A percentile compares a stretch with the other conserved stretches of the same genome.
These are phyloP conservation scores for Musa beccarii DNA, from an alignment of 176 grass and related monocot species.

Conservation along the genomic window DNA sequence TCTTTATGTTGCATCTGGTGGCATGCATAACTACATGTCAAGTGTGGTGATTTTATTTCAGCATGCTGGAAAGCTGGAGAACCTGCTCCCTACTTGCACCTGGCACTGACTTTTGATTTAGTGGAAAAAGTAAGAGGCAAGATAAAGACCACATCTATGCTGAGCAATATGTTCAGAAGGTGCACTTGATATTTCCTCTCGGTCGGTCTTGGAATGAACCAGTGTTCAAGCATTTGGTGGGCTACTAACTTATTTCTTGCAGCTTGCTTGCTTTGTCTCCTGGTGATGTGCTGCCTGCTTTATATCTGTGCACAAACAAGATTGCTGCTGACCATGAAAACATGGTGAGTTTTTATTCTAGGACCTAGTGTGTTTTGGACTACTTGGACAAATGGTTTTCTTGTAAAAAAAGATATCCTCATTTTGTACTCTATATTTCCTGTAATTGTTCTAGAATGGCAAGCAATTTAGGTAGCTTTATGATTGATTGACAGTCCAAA, in stretches of 20 bases:
- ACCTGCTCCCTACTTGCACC: slow-evolving; percentile 86
- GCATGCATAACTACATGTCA: slow-evolving; percentile 29
- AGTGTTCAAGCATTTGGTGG: slow-evolving; percentile 21
- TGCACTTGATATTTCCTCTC: slow-evolving; percentile 29
- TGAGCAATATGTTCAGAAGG: slow-evolving; percentile 97
- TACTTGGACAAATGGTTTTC: not conserved
- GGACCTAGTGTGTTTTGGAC: not conserved
- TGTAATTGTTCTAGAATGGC: not conserved
- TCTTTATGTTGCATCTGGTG: slow-evolving; percentile 7
- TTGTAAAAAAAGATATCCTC: not conserved
- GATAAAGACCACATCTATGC: slow-evolving; percentile 66
- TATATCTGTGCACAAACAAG: slow-evolving; percentile 92
- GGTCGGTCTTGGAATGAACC: slow-evolving; percentile 16
- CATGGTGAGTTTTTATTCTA: slow-evolving; percentile 42
- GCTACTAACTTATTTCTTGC: slow-evolving; percentile 30
- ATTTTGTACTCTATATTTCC: not conserved
- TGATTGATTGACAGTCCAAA: not conserved
- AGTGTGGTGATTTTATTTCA: slow-evolving; percentile 40
- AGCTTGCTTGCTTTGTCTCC: slow-evolving; percentile 92
- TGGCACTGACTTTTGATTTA: slow-evolving; percentile 84
- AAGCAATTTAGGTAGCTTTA: not conserved
- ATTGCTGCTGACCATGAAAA: slow-evolving; percentile 91
- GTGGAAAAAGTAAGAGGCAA: slow-evolving; percentile 92
- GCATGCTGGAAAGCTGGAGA: slow-evolving; percentile 93
- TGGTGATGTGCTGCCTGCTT: slow-evolving; percentile 84